Evolutionary conservation across 495 filamentous ascomycete genomes (phyloP).

Genomic region (Aspergillus avenaceus): DNA sequence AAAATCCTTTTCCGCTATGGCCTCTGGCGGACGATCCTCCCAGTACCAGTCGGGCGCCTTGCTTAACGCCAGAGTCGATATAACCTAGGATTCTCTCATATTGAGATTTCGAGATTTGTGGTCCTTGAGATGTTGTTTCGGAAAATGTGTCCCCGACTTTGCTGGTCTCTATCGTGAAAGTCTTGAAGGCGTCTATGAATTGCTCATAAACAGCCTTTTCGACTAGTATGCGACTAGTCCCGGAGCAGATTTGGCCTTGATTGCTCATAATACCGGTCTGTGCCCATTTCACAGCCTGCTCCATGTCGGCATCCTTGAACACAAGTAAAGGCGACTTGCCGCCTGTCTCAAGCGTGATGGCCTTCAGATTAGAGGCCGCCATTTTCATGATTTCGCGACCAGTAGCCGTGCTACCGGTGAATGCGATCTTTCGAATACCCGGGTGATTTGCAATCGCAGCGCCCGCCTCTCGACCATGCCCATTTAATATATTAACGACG

Average conservation of each 20-base stretch:
- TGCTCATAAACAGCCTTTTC: constrained; percentile 71
- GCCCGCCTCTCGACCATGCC: constrained; percentile 67
- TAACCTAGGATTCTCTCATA: constrained; percentile 72
- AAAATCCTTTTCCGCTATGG: constrained; percentile 43
- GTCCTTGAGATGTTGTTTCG: constrained; percentile 71
- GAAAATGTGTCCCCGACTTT: constrained; percentile 77
- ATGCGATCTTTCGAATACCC: constrained; percentile 79
- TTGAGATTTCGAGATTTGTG: constrained; percentile 76
- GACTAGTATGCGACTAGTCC: constrained; percentile 75
- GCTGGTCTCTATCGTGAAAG: constrained; percentile 54
- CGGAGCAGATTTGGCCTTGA: constrained; percentile 84
- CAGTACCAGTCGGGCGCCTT: constrained; percentile 67
- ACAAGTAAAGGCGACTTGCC: constrained; percentile 79
- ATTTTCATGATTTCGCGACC: constrained; percentile 82
- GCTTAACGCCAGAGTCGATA: constrained; percentile 64
- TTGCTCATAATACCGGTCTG: constrained; percentile 67
- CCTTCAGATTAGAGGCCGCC: constrained; percentile 75
- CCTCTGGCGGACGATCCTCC: constrained; percentile 72
- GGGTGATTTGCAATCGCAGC: constrained; percentile 69
- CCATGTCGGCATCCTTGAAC: constrained; percentile 79
- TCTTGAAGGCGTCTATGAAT: constrained; percentile 66
- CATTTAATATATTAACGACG: constrained; percentile 81
- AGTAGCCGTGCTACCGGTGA: constrained; percentile 77
- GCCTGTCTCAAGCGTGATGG: constrained; percentile 81
- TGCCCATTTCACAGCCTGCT: constrained; percentile 78